Conservation (phyloP, 1,284 basidiomycete species). For the Fomitopsis betulina region DNA sequence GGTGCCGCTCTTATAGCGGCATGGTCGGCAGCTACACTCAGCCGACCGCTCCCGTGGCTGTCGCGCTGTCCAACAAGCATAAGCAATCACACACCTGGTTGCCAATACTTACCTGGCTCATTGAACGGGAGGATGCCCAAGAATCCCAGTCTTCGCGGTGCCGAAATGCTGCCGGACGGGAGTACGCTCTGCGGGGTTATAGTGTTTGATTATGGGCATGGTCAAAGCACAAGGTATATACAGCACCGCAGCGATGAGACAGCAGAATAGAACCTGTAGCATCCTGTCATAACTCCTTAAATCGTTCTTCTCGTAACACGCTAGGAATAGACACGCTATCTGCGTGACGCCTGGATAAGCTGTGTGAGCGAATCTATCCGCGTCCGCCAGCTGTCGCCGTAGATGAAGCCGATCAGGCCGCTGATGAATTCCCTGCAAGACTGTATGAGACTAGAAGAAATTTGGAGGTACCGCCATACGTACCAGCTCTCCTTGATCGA, state of each 20-base stretch:
- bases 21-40: too few species aligned
- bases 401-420: slow-evolving; percentile 70
- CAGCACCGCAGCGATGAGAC: background rate
- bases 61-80: too few species aligned
- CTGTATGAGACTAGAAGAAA: slow-evolving; percentile 10
- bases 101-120: too few species aligned
- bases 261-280: background rate
- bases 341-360: slow-evolving; percentile 27
- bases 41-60: too few species aligned
- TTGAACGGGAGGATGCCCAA: background rate
- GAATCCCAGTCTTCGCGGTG: background rate
- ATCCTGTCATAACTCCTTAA: background rate
- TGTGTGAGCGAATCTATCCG: slow-evolving; percentile 49
- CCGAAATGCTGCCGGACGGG: background rate
- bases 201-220: background rate
- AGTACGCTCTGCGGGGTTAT: background rate
- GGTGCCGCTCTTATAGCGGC: too few species aligned
- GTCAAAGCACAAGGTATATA: background rate
- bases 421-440: slow-evolving; percentile 69
- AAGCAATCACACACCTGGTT: too few species aligned
- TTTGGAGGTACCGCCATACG: slow-evolving; percentile 33
- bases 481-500: slow-evolving; percentile 80
- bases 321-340: slow-evolving; percentile 10
- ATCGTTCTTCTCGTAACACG: background rate
- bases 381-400: slow-evolving; percentile 65